Evolutionary conservation across 257 asterid genomes (phyloP).

Genomic region (Solanum virginianum): DNA sequence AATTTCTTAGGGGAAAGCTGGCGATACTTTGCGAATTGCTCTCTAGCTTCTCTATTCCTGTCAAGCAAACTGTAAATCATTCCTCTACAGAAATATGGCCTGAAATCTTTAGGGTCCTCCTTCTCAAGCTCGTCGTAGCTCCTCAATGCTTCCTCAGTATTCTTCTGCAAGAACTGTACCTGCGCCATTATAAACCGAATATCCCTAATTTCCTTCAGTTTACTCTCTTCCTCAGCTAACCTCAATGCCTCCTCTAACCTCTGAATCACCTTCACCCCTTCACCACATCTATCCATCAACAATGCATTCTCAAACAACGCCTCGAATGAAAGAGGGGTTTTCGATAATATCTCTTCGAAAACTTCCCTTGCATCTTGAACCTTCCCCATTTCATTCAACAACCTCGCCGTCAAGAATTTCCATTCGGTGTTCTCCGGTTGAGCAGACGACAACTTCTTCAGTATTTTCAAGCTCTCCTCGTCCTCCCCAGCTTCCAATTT

Average conservation of each 20-base stretch:
- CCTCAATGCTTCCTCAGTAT: conserved; percentile 66
- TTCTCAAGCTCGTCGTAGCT: conserved; percentile 59
- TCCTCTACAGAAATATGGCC: conserved; percentile 88
- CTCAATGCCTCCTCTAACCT: conserved; percentile 57
- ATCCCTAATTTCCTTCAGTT: conserved; percentile 61
- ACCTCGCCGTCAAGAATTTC: conserved; percentile 56
- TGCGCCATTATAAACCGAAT: conserved; percentile 81
- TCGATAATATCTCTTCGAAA: conserved; percentile 41
- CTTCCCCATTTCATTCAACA: conserved; percentile 55
- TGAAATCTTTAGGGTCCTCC: conserved; percentile 77
- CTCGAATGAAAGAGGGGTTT: conserved; percentile 43
- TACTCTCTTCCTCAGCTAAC: conserved; percentile 51
- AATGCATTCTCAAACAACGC: conserved; percentile 69
- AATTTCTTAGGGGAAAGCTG: conserved; percentile 66
- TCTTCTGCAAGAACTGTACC: conserved; percentile 68
- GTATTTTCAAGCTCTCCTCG: conserved; percentile 46
- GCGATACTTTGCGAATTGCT: conserved; percentile 51
- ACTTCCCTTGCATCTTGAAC: conserved; percentile 40
- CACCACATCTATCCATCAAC: conserved; percentile 70
- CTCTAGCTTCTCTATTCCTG: conserved; percentile 56
- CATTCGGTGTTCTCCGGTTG: conserved; percentile 63
- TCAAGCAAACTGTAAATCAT: conserved; percentile 65
- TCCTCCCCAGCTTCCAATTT: conserved; percentile 64
- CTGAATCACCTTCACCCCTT: conserved; percentile 42
- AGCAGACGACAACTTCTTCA: conserved; percentile 31